phyloP scores from a whole-genome alignment of 805 yeast species.

The Teunomyces barrocoloradensis region DNA sequence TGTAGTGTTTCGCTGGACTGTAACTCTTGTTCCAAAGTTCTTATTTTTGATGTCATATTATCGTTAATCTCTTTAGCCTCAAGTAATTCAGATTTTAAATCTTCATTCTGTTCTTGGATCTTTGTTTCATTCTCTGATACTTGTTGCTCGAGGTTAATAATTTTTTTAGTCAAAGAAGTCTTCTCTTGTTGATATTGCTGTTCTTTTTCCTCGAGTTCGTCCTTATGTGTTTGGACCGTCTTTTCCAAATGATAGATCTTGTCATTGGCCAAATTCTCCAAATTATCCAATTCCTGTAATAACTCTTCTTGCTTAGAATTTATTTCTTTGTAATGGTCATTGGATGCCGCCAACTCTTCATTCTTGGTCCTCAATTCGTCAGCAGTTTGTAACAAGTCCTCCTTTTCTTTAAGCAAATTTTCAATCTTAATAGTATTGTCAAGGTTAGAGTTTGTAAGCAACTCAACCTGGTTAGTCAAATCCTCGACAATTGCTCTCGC shows the following conservation, averaged over 20 bases:
- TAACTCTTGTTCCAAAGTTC: conserved; percentile 29
- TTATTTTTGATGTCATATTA: conserved; percentile 12
- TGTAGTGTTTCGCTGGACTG: conserved; percentile 7
- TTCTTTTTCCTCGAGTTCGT: conserved; percentile 11
- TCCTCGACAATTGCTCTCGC: background rate
- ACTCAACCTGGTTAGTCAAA: conserved; percentile 5
- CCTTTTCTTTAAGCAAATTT: conserved; percentile 17
- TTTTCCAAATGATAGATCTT: conserved; percentile 18
- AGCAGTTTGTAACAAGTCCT: conserved; percentile 8
- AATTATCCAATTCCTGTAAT: conserved; percentile 22
- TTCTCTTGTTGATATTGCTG: conserved; percentile 14
- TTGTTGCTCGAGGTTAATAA: conserved; percentile 11
- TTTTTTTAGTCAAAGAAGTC: conserved; percentile 12
- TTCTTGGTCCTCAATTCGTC: conserved; percentile 7
- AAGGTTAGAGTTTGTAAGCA: conserved; percentile 11
- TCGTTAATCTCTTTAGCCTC: conserved; percentile 7
- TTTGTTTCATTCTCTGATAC: conserved; percentile 14
- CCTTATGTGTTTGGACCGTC: conserved; percentile 7
- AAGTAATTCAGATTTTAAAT: conserved; percentile 6
- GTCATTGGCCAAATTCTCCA: conserved; percentile 21
- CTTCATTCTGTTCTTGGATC: conserved; percentile 3
- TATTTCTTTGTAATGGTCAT: conserved; percentile 16
- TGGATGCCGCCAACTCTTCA: conserved; percentile 9
- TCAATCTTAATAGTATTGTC: conserved; percentile 15
- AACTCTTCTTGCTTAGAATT: conserved; percentile 19